A percentile compares a stretch with the other conserved stretches of the same genome.
These are phyloP conservation scores for Silene conica DNA, from an alignment of 148 eudicot genomes.

Conservation along the genomic window DNA sequence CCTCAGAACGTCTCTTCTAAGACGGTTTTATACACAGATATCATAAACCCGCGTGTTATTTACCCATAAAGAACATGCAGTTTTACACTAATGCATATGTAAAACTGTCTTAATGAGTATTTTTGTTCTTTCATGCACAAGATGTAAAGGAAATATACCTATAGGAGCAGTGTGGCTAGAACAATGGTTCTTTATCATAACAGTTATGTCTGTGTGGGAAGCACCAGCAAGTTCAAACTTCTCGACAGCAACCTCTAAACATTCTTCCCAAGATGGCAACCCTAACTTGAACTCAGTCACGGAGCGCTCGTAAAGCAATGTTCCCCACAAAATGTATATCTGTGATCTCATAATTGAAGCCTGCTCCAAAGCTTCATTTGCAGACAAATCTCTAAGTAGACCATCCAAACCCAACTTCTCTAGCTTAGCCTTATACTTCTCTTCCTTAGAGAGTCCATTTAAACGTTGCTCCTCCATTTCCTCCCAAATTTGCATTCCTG, in stretches of 20 bases:
- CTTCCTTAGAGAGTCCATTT: slow-evolving; percentile 74
- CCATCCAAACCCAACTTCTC: slow-evolving; percentile 65
- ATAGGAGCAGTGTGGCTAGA: slow-evolving; percentile 69
- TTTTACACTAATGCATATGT: too few relatives aligned
- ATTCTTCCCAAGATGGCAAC: slow-evolving; percentile 88
- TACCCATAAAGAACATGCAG: too few relatives aligned
- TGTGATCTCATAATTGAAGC: slow-evolving; percentile 72
- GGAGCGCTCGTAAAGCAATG: slow-evolving; percentile 87
- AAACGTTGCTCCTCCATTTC: slow-evolving; percentile 81
- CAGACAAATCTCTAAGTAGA: slow-evolving; percentile 49
- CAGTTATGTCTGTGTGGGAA: slow-evolving; percentile 72
- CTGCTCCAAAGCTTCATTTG: slow-evolving; percentile 71
- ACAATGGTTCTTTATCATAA: slow-evolving; percentile 92
- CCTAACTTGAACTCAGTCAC: slow-evolving; percentile 79
- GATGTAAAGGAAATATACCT: slow-evolving; percentile 35
- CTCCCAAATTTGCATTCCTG: slow-evolving; percentile 97
- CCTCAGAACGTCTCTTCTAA: too few relatives aligned
- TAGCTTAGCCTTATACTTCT: slow-evolving; percentile 54
- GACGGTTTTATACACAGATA: too few relatives aligned
- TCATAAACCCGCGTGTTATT: too few relatives aligned
- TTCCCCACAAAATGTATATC: slow-evolving; percentile 87
- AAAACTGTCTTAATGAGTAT: too few relatives aligned
- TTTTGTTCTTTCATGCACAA: not conserved
- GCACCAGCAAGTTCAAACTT: slow-evolving; percentile 92
- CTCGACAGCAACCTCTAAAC: slow-evolving; percentile 87